phyloP scores from a whole-genome alignment of 2,329 filamentous ascomycete genomes.

The Ceratocystis cubensis region DNA sequence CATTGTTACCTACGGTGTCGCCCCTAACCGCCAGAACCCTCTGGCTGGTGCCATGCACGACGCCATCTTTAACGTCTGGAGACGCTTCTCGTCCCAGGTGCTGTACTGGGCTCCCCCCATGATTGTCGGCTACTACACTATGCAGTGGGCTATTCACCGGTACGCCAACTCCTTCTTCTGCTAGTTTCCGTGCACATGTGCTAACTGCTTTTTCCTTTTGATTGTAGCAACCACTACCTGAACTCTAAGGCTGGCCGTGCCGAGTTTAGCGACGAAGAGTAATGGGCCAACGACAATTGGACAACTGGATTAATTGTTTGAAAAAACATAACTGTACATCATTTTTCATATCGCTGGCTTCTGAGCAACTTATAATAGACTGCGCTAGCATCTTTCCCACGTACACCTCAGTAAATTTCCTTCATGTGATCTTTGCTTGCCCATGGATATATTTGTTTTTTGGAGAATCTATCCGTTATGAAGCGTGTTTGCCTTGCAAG shows the following conservation, averaged over 20 bases:
- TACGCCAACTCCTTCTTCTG: slow-evolving; percentile 37
- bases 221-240: slow-evolving; percentile 59
- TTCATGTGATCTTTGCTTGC: neutral
- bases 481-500: no score
- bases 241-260: slow-evolving; percentile 65
- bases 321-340: slow-evolving; percentile 20
- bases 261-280: slow-evolving; percentile 33
- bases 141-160: slow-evolving; percentile 88
- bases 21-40: slow-evolving; percentile 79
- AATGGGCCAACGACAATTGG: slow-evolving; percentile 20
- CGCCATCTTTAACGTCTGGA: slow-evolving; percentile 91
- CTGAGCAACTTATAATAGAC: slow-evolving; percentile 16
- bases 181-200: neutral
- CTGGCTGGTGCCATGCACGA: slow-evolving; percentile 65
- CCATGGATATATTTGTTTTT: neutral
- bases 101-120: slow-evolving; percentile 79
- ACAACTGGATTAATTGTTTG: slow-evolving; percentile 15
- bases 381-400: slow-evolving; percentile 16
- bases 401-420: neutral
- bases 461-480: no score
- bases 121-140: slow-evolving; percentile 62
- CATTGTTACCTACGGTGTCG: slow-evolving; percentile 60
- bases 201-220: neutral
- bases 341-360: slow-evolving; percentile 18
- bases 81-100: slow-evolving; percentile 73